These are phyloP conservation scores for Narthecium ossifragum DNA, from an alignment of 106 monocot species.

Conservation along the genomic window DNA sequence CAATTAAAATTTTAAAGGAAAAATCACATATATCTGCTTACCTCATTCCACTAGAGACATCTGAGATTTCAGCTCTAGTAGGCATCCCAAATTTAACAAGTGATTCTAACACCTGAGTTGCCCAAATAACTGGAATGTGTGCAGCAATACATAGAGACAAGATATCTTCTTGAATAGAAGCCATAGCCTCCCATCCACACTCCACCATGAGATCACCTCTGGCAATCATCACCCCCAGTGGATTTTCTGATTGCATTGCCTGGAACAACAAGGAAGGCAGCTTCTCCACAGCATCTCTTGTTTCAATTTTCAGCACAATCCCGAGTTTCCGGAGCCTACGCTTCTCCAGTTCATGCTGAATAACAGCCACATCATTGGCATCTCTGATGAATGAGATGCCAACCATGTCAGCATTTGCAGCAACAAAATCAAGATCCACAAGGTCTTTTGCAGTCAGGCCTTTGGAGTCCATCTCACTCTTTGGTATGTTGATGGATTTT, in stretches of 20 bases:
- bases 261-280: slow-evolving; percentile 32
- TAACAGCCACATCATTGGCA: slow-evolving; percentile 15
- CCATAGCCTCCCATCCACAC: slow-evolving; percentile 41
- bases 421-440: slow-evolving; percentile 37
- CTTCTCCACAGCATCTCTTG: slow-evolving; percentile 24
- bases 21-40: neutral
- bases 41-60: slow-evolving; percentile 29
- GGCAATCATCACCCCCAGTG: slow-evolving; percentile 45
- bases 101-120: slow-evolving; percentile 45
- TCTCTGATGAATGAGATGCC: slow-evolving; percentile 40
- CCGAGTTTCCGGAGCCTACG: slow-evolving; percentile 22
- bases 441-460: slow-evolving; percentile 38
- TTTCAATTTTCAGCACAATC: slow-evolving; percentile 47
- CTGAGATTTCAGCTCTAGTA: slow-evolving; percentile 45
- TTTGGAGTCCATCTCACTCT: slow-evolving; percentile 28
- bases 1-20: neutral
- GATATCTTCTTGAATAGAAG: slow-evolving; percentile 32
- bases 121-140: slow-evolving; percentile 43
- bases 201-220: slow-evolving; percentile 44
- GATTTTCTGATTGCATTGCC: slow-evolving; percentile 33
- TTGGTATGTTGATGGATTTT: slow-evolving; percentile 45
- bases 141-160: slow-evolving; percentile 34
- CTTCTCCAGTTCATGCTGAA: slow-evolving; percentile 31
- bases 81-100: slow-evolving; percentile 33
- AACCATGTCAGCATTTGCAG: slow-evolving; percentile 37